phyloP scores from a whole-genome alignment of 1,284 basidiomycete genomes.

The Cutaneotrichosporon dermatis region DNA sequence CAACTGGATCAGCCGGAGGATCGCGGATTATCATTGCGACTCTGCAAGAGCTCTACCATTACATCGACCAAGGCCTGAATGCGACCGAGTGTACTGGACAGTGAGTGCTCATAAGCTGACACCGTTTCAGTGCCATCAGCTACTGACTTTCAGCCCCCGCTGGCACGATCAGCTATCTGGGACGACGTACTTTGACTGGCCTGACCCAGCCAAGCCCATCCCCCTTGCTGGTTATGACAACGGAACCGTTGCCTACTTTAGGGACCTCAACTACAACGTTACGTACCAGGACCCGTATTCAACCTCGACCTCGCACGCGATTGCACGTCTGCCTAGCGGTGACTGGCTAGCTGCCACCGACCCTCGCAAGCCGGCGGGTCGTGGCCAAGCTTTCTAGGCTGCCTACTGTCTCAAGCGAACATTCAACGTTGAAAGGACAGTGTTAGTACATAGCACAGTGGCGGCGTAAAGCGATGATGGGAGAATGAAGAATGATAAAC shows the following conservation, averaged over 20 bases:
- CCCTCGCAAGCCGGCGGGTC: constrained; percentile 13
- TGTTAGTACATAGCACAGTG: too few relatives aligned
- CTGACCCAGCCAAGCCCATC: constrained; percentile 19
- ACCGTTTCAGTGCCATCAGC: too few relatives aligned
- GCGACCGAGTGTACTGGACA: constrained; percentile 28
- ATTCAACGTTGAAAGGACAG: too few relatives aligned
- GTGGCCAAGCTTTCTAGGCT: constrained; percentile 11
- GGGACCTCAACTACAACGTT: constrained; percentile 41
- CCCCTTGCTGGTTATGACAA: constrained; percentile 44
- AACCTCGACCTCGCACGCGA: constrained; percentile 24
- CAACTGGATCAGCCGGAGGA: constrained; percentile 48
- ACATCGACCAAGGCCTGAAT: constrained; percentile 34
- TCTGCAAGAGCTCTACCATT: constrained; percentile 41
- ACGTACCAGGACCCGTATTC: constrained; percentile 28
- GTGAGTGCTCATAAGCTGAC: constrained; percentile 12
- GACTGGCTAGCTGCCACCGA: constrained; percentile 24
- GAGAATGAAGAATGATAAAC: too few relatives aligned
- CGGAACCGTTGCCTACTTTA: constrained; percentile 40
- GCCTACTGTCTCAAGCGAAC: too few relatives aligned
- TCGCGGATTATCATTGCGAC: constrained; percentile 51
- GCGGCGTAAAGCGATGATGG: too few relatives aligned
- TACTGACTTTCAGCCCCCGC: constrained; percentile 27
- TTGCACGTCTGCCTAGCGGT: constrained; percentile 24
- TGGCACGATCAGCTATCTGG: constrained; percentile 51
- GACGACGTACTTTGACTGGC: constrained; percentile 42